Evolutionary conservation across 345 rosid genomes (phyloP).

Genomic region (Isatis tinctoria): DNA sequence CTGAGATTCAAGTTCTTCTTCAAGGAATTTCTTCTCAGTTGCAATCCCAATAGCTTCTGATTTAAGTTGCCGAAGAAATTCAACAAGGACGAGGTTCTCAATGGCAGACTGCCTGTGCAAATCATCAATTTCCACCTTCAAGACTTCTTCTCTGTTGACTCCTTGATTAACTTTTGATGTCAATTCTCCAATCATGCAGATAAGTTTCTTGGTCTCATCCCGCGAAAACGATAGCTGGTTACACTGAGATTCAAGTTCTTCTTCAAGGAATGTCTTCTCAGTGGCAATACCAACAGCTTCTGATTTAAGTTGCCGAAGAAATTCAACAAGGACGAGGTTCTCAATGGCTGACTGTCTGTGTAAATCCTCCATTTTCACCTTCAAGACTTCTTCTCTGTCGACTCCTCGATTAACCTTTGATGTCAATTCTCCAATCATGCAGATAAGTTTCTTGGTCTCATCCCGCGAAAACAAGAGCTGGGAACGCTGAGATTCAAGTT

Average conservation of each 20-base stretch:
- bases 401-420: constrained; percentile 47
- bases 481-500: constrained; percentile 43
- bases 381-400: constrained; percentile 53
- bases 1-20: constrained; percentile 43
- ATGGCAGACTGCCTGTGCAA: constrained; percentile 37
- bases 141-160: constrained; percentile 47
- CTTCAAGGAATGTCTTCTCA: constrained; percentile 42
- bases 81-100: constrained; percentile 57
- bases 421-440: constrained; percentile 47
- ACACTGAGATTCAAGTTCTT: constrained; percentile 43
- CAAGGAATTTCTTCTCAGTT: constrained; percentile 41
- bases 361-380: constrained; percentile 44
- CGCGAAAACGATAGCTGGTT: constrained; percentile 46
- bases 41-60: constrained; percentile 53
- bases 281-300: constrained; percentile 51
- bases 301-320: constrained; percentile 39
- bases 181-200: constrained; percentile 44
- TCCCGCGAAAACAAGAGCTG: constrained; percentile 44
- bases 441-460: constrained; percentile 39
- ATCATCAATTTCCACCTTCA: constrained; percentile 50
- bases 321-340: constrained; percentile 55
- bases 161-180: constrained; percentile 46
- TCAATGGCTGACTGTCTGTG: constrained; percentile 42
- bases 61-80: constrained; percentile 43
- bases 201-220: constrained; percentile 41